Percentiles rank a stretch among this genome's conserved stretches.
Evolutionary conservation across 345 rosid genomes (phyloP).

Genomic region (Aquilaria yunnanensis): DNA sequence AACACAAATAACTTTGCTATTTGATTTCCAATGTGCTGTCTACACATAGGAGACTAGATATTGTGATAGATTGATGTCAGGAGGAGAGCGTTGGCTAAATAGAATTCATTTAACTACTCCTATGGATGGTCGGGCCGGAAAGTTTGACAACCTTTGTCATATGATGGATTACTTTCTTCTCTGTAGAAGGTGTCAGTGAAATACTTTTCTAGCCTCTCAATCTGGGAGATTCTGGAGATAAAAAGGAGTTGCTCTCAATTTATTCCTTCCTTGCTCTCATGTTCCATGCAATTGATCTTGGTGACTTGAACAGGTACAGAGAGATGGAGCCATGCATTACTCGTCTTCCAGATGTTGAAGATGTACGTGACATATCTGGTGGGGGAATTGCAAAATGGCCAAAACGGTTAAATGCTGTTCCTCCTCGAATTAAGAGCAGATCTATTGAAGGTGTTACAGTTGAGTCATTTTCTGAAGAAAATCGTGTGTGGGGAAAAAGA

Average conservation of each 20-base stretch:
- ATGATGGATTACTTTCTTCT: not conserved
- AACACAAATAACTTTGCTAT: not conserved
- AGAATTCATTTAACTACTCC: not conserved
- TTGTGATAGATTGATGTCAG: not conserved
- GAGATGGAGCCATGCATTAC: constrained; percentile 56
- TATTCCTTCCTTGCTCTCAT: too few relatives aligned
- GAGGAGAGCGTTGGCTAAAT: not conserved
- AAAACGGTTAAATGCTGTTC: constrained; percentile 35
- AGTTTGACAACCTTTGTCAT: not conserved
- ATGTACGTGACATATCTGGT: constrained; percentile 25
- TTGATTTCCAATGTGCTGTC: not conserved
- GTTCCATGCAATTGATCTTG: not conserved
- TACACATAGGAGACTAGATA: not conserved
- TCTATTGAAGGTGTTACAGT: constrained; percentile 24
- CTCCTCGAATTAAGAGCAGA: constrained; percentile 30
- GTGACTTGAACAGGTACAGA: constrained; percentile 32
- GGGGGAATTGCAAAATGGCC: constrained; percentile 41
- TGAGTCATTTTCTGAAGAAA: constrained; percentile 30
- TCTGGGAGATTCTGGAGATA: too few relatives aligned
- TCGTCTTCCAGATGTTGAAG: constrained; percentile 34
- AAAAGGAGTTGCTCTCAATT: too few relatives aligned
- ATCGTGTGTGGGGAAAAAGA: constrained; percentile 37
- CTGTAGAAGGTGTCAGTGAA: not conserved
- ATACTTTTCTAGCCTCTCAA: not conserved
- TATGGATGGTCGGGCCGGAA: too few relatives aligned